Evolutionary conservation across 805 yeast species (phyloP).

Genomic region (Yarrowia sp.): DNA sequence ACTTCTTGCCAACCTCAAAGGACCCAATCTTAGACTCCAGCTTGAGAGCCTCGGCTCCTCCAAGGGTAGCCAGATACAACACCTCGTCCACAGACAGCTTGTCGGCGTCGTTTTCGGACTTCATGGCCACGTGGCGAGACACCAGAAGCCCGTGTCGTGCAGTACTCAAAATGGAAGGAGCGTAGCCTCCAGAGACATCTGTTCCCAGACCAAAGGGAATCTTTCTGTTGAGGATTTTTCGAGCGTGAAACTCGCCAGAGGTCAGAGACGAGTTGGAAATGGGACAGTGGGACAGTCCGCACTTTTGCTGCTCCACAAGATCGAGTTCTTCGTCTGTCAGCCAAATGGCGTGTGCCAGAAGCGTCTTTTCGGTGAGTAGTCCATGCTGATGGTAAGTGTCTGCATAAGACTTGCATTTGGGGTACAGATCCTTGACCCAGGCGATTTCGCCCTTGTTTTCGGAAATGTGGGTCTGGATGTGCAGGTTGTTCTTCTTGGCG

Average conservation of each 20-base stretch:
- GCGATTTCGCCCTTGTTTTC: conserved; percentile 75
- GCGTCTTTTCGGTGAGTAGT: conserved; percentile 61
- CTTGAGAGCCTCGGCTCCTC: conserved; percentile 79
- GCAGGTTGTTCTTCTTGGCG: conserved; percentile 48
- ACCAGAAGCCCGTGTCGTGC: conserved; percentile 71
- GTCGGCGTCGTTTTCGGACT: conserved; percentile 43
- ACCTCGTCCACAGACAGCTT: conserved; percentile 68
- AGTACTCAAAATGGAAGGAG: conserved; percentile 59
- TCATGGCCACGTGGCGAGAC: conserved; percentile 67
- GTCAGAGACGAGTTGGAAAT: conserved; percentile 82
- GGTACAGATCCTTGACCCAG: conserved; percentile 70
- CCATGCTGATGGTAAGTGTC: conserved; percentile 68
- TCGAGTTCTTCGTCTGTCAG: conserved; percentile 60
- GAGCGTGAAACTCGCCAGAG: conserved; percentile 84
- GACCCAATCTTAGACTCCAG: conserved; percentile 59
- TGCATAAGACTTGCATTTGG: conserved; percentile 64
- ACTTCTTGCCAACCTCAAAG: conserved; percentile 72
- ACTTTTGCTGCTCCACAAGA: conserved; percentile 49
- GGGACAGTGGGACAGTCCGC: conserved; percentile 92
- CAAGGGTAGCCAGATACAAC: conserved; percentile 76
- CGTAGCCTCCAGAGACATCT: conserved; percentile 74
- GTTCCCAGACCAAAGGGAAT: conserved; percentile 80
- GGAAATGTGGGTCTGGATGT: conserved; percentile 86
- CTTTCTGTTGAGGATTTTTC: conserved; percentile 59
- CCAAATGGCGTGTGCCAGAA: conserved; percentile 88